These are phyloP conservation scores for Paramyrothecium roridum DNA, from an alignment of 2,329 filamentous ascomycete genomes.

Conservation along the genomic window DNA sequence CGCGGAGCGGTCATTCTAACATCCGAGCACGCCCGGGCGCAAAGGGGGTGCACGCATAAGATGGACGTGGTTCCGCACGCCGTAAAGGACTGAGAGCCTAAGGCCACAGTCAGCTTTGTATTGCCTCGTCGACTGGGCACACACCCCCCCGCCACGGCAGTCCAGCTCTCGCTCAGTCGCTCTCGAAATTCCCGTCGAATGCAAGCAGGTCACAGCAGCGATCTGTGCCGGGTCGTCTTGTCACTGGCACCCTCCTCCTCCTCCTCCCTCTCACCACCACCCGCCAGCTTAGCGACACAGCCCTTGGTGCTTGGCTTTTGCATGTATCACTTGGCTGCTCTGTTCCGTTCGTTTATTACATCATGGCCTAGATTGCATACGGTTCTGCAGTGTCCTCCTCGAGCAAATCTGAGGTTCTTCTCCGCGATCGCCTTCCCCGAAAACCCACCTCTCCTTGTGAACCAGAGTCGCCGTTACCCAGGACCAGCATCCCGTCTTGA, in stretches of 20 bases:
- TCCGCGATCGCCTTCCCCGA: not conserved
- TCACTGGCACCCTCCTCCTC: not conserved
- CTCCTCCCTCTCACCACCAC: not conserved
- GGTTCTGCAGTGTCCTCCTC: not conserved
- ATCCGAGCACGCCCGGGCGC: no score
- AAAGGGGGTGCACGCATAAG: no score
- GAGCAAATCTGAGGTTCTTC: not conserved
- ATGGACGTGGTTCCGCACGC: no score
- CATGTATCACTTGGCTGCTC: not conserved
- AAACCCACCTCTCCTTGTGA: slow-evolving; percentile 4
- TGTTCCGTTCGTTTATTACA: not conserved
- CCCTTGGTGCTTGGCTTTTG: not conserved
- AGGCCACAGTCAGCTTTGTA: slow-evolving; percentile 5
- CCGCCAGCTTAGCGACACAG: not conserved
- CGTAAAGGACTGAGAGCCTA: slow-evolving; percentile 6
- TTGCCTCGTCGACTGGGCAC: slow-evolving; percentile 2
- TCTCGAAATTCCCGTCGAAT: not conserved
- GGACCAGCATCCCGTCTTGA: not conserved
- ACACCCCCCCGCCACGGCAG: slow-evolving; percentile 11
- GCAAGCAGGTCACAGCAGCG: not conserved
- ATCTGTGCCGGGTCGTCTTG: not conserved
- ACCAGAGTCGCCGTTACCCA: slow-evolving; percentile 3
- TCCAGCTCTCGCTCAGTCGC: slow-evolving; percentile 10
- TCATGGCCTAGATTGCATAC: not conserved
- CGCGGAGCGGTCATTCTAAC: not conserved